Evolutionary conservation across 345 rosid genomes (phyloP).

Genomic region (Melastoma malabathricum): DNA sequence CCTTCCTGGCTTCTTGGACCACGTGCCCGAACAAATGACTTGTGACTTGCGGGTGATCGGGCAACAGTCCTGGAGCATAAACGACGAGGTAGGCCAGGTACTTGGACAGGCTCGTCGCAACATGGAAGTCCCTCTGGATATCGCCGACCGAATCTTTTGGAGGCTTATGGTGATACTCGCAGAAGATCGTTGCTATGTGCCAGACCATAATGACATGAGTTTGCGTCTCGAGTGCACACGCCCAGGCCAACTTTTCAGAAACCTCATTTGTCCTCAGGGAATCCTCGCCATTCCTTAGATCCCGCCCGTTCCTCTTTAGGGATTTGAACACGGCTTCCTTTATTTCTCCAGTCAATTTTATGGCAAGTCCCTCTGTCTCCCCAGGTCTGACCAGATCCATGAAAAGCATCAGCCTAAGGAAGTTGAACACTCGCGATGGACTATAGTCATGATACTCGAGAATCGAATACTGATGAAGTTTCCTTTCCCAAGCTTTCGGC

Average conservation of each 20-base stretch:
- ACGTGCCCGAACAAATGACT: not conserved
- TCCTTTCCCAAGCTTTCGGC: not conserved
- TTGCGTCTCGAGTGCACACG: not conserved
- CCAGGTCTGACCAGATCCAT: not conserved
- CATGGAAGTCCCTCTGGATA: not conserved
- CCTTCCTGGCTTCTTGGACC: not conserved
- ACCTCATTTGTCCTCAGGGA: not conserved
- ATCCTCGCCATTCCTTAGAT: not conserved
- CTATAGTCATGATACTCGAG: not conserved
- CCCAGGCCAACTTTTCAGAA: not conserved
- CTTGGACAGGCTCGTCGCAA: not conserved
- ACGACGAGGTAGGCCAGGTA: slow-evolving; percentile 1
- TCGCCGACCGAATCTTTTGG: rapidly evolving
- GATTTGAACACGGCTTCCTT: not conserved
- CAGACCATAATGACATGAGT: slow-evolving; percentile 5
- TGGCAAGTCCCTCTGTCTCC: not conserved
- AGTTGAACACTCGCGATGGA: not conserved
- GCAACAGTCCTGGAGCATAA: not conserved
- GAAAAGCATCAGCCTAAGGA: not conserved
- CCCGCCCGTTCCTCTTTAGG: not conserved
- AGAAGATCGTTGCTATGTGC: slow-evolving; percentile 2
- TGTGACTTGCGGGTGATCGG: not conserved
- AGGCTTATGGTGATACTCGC: not conserved
- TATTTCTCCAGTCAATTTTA: not conserved
- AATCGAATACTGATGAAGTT: not conserved